phyloP scores from a whole-genome alignment of 1,284 basidiomycete species.

The Irpex sp. region DNA sequence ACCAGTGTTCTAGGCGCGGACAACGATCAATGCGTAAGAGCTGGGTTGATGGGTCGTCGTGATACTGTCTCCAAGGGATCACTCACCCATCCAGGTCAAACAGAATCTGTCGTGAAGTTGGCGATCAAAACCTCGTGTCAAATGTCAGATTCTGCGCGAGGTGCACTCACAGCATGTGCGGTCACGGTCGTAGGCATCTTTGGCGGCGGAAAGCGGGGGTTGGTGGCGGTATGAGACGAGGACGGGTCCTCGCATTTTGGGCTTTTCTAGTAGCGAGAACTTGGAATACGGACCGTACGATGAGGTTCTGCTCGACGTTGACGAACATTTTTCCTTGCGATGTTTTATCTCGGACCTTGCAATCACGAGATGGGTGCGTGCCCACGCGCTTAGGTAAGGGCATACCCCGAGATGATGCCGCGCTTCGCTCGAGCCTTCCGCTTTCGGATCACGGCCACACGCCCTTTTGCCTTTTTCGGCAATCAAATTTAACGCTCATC shows the following conservation, averaged over 20 bases:
- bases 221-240: background rate
- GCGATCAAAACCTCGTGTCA: constrained; percentile 6
- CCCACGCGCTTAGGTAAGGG: background rate
- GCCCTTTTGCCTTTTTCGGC: background rate
- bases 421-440: background rate
- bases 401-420: background rate
- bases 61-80: constrained; percentile 9
- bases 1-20: constrained; percentile 51
- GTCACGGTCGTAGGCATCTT: constrained; percentile 30
- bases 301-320: background rate
- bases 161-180: constrained; percentile 47
- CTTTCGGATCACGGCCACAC: constrained; percentile 6
- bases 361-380: constrained; percentile 7
- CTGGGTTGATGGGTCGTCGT: background rate
- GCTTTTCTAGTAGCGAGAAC: background rate
- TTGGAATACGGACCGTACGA: background rate
- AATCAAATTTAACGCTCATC: background rate
- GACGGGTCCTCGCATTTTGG: background rate
- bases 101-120: constrained; percentile 40
- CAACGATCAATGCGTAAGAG: constrained; percentile 3
- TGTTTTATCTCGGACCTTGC: constrained; percentile 14
- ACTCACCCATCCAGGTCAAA: constrained; percentile 72
- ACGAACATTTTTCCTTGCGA: background rate
- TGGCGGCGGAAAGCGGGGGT: constrained; percentile 2
- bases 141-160: background rate